These are phyloP conservation scores for Agaricus bisporus DNA, from an alignment of 768 basidiomycete genomes.

Conservation along the genomic window DNA sequence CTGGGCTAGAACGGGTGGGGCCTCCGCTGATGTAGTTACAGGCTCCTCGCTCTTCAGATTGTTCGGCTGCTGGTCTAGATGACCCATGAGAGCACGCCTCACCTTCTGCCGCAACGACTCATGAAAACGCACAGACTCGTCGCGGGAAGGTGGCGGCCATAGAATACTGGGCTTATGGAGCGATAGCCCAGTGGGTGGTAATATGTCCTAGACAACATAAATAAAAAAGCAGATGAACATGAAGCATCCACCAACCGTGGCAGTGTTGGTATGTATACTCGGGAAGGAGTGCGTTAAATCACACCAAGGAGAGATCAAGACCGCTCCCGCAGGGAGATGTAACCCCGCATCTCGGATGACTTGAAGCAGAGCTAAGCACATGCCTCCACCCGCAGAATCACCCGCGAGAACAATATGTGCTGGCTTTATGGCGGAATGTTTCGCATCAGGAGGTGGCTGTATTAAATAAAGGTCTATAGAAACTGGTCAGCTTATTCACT, in stretches of 20 bases:
- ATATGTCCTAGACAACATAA: constrained; percentile 54
- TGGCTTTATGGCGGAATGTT: constrained; percentile 77
- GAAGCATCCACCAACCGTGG: constrained; percentile 47
- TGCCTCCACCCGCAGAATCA: constrained; percentile 90
- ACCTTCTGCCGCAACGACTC: constrained; percentile 55
- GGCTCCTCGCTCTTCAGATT: constrained; percentile 8
- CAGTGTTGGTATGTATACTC: constrained; percentile 77
- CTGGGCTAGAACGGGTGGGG: not conserved
- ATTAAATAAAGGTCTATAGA: constrained; percentile 78
- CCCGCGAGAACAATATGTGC: constrained; percentile 81
- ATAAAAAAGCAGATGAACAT: not conserved
- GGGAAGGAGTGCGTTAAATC: constrained; percentile 93
- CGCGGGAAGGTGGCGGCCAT: constrained; percentile 74
- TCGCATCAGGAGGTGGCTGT: constrained; percentile 71
- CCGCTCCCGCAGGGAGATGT: constrained; percentile 80
- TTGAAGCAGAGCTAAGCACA: constrained; percentile 79
- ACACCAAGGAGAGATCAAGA: constrained; percentile 91
- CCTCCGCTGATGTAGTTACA: not conserved
- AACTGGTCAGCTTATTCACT: not conserved
- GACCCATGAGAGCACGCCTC: constrained; percentile 45
- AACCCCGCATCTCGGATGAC: constrained; percentile 79
- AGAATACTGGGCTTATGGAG: constrained; percentile 72
- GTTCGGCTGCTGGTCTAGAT: constrained; percentile 11
- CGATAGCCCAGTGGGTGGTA: constrained; percentile 70
- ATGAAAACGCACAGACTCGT: constrained; percentile 51